Percentiles rank a stretch among this genome's conserved stretches.
Evolutionary conservation across 768 basidiomycete genomes (phyloP).

Genomic region (Hortiboletus flavorubellus): DNA sequence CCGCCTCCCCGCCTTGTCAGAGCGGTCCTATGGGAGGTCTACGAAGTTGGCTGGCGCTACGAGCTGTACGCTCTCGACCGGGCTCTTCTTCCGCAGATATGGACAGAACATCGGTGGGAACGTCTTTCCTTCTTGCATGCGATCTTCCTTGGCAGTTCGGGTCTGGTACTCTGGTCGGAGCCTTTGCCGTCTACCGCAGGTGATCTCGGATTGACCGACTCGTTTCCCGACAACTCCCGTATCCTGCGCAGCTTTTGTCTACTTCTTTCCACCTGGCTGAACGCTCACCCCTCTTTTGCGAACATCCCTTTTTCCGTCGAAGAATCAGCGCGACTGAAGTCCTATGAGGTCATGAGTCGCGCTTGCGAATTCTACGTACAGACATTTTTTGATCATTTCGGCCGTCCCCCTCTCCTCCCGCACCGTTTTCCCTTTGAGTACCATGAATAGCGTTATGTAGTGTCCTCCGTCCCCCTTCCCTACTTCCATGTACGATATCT

Average conservation of each 20-base stretch:
- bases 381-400: slow-evolving; percentile 1
- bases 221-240: neutral
- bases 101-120: slow-evolving; percentile 1
- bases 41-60: slow-evolving; percentile 18
- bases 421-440: neutral
- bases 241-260: neutral
- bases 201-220: neutral
- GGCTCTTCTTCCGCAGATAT: neutral
- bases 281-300: neutral
- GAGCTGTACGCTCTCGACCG: slow-evolving; percentile 20
- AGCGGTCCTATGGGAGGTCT: slow-evolving; percentile 17
- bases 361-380: neutral
- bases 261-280: neutral
- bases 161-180: neutral
- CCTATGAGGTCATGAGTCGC: neutral
- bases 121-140: neutral
- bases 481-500: too few species aligned
- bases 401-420: neutral
- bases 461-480: too few species aligned
- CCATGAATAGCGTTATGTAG: neutral
- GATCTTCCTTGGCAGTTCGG: neutral
- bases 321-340: too few species aligned
- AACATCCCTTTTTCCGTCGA: neutral
- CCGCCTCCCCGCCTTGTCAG: neutral
- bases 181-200: neutral